These are phyloP conservation scores for Phialophora macrospora DNA, from an alignment of 2,329 filamentous ascomycete species.

Conservation along the genomic window DNA sequence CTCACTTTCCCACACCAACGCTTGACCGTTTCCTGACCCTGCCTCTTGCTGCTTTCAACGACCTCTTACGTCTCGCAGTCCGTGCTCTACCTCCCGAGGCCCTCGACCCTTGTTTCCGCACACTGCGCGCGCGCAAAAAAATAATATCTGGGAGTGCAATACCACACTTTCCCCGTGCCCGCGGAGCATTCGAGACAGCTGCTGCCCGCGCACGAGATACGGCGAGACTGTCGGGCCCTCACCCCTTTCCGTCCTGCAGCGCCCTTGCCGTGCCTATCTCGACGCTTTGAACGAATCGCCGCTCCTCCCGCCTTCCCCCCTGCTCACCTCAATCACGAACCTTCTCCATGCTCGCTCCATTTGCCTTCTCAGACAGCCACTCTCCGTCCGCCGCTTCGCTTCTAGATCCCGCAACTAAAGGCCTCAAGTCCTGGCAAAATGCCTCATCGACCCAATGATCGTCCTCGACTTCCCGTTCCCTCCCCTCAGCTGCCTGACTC, in stretches of 20 bases:
- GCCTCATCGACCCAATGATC: slow-evolving; percentile 32
- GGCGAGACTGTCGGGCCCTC: neutral
- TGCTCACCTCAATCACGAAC: slow-evolving; percentile 31
- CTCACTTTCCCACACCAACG: slow-evolving; percentile 23
- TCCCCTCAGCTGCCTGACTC: slow-evolving; percentile 25
- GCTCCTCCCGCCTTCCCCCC: slow-evolving; percentile 26
- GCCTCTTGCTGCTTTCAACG: slow-evolving; percentile 35
- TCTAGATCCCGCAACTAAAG: slow-evolving; percentile 41
- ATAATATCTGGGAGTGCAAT: slow-evolving; percentile 11
- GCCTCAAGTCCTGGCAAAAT: slow-evolving; percentile 30
- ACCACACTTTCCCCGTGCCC: slow-evolving; percentile 15
- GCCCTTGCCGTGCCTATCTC: slow-evolving; percentile 8
- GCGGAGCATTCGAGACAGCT: slow-evolving; percentile 3
- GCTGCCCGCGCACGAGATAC: slow-evolving; percentile 1
- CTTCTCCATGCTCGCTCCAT: slow-evolving; percentile 33
- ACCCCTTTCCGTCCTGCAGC: slow-evolving; percentile 8
- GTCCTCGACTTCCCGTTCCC: slow-evolving; percentile 29
- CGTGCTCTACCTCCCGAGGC: slow-evolving; percentile 12
- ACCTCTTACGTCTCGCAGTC: slow-evolving; percentile 7
- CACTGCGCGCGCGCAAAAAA: slow-evolving; percentile 17
- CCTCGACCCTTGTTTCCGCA: slow-evolving; percentile 18
- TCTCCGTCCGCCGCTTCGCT: slow-evolving; percentile 38
- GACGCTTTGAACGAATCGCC: slow-evolving; percentile 17
- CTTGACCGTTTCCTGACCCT: slow-evolving; percentile 35
- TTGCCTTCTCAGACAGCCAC: slow-evolving; percentile 30